Evolutionary conservation across 495 filamentous ascomycete species (phyloP).

Genomic region (Neurospora sp.): DNA sequence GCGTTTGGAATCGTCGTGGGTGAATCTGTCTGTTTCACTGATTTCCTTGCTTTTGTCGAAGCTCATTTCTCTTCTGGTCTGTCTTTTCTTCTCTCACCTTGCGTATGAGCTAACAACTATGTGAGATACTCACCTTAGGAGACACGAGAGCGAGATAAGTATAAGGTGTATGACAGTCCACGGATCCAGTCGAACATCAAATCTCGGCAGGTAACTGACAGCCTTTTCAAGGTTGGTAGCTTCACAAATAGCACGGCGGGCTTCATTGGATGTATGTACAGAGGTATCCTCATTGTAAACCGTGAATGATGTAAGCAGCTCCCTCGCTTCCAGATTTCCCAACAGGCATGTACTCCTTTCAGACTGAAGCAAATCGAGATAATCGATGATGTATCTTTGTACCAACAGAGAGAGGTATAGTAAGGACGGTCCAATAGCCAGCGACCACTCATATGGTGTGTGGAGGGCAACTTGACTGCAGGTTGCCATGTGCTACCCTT

Average conservation of each 20-base stretch:
- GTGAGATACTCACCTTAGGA: not conserved
- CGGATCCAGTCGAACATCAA: not conserved
- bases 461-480: not conserved
- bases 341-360: not conserved
- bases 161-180: not conserved
- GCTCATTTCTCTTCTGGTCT: too few species aligned
- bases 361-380: not conserved
- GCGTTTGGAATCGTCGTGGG: not conserved
- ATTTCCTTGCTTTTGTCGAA: not conserved
- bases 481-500: not conserved
- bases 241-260: not conserved
- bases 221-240: too few species aligned
- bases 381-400: not conserved
- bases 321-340: not conserved
- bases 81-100: too few species aligned
- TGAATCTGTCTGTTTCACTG: not conserved
- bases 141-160: too few species aligned
- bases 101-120: not conserved
- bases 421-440: not conserved
- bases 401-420: too few species aligned
- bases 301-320: not conserved
- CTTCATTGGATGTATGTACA: not conserved
- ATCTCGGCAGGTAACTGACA: not conserved
- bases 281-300: not conserved
- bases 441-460: not conserved